Evolutionary conservation across 177 flowering plant genomes (phyloP), one percentile per base, ranked within the genome.

Genomic region (Telopea speciosissima): DNA sequence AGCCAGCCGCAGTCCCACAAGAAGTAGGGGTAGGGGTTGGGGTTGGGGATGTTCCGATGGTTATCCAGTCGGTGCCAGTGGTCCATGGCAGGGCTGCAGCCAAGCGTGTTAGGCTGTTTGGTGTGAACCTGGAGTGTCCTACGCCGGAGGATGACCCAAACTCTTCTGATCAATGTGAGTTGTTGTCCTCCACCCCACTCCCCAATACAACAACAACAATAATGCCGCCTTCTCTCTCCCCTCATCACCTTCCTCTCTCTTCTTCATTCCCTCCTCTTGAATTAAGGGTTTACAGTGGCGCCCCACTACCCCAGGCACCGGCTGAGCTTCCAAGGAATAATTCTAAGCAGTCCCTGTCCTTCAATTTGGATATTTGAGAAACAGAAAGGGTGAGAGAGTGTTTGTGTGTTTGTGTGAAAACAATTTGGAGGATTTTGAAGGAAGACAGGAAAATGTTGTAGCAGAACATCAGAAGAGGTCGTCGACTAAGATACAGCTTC

Each of bases 41-140:
- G 31, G 31, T 28, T n/a, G n/a, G n/a, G 21, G 58, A 45, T 31
- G 62, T 65, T 66, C 79, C 83, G 8, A 74, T 78, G 83, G 91
- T 85, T n/a, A 85, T 80, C 54, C 84, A 85, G 9, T 87, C 91
- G 23, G 92, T 89, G 73, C 96, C 93, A 8, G 87, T 85, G 77
- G 96, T 82, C 68, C 87, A 83, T 42, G 86, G 84, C 0, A 80
- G 80, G 45, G 83, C 85, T 13, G 85, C 84, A 54, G 84, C 81
- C 10, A 90, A 88, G 80, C 68, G 85, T 66, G 70, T 90, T 13
- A 85, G 98, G 88, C 82, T 91, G 63, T 93, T 93, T 65, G 97
- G 98, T 0, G 97, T 90, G 25, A 90, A 89, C 79, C 83, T 91
- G 84, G 97, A 91, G 6, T 89, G 91, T 67, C 87, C 93, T 67